These are phyloP conservation scores for Talaromyces amestolkiae DNA, from an alignment of 2,329 filamentous ascomycete species.

Conservation along the genomic window DNA sequence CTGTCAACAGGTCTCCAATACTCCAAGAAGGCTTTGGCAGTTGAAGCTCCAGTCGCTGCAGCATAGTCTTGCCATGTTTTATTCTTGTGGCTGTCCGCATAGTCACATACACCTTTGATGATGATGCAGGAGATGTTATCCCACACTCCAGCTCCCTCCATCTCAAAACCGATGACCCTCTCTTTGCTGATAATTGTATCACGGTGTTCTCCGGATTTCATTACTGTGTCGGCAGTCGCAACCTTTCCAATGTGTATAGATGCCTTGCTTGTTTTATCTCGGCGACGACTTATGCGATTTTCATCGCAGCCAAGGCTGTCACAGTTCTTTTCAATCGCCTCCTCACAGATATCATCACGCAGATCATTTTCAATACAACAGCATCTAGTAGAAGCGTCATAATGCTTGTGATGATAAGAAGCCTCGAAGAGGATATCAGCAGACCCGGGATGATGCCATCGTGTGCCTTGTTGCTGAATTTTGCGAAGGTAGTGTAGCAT, in stretches of 20 bases:
- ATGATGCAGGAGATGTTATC: constrained; percentile 18
- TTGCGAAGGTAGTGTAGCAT: background rate
- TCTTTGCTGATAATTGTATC: background rate
- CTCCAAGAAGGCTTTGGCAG: constrained; percentile 3
- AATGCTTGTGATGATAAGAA: constrained; percentile 4
- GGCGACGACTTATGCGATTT: background rate
- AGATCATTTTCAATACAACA: background rate
- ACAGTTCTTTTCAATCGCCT: background rate
- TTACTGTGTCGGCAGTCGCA: constrained; percentile 1
- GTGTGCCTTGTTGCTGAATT: background rate
- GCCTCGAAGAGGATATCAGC: background rate
- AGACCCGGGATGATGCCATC: background rate
- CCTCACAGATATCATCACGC: background rate
- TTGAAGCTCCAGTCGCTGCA: background rate
- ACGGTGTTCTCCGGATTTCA: constrained; percentile 10
- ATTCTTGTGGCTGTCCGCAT: constrained; percentile 10
- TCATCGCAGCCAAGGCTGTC: background rate
- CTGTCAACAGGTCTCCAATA: background rate
- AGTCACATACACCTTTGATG: constrained; percentile 4
- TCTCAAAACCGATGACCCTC: constrained; percentile 27
- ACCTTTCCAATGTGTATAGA: constrained; percentile 1
- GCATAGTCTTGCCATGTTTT: background rate
- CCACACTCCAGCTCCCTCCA: constrained; percentile 29
- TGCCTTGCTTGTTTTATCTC: background rate
- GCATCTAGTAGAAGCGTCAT: background rate